Base-by-base conservation (phyloP, 306 rosid species). In the Lathyrus oleraceus region DNA sequence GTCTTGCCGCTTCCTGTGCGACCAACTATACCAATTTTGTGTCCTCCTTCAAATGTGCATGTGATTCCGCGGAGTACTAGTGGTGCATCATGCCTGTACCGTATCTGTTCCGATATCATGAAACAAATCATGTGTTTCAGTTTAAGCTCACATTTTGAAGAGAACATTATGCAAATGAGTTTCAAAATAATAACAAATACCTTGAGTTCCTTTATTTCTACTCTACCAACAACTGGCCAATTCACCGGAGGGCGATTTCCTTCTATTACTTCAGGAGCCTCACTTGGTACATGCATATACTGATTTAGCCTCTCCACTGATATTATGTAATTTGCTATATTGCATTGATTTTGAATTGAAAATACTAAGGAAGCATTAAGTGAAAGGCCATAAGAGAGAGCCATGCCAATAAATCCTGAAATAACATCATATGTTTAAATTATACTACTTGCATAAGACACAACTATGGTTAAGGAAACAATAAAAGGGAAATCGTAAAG, bases 351-450 rank as follows among this genome's bases (percentile, higher is more conserved):
- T 81, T 93, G 96, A 70, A 90, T 87, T 68, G 96, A 82, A 76
- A 61, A 79, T 32, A 90, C 91, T 19, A 90, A 80, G 28, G 89
- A 74, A 10, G 65, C 58, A 63, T 85, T 93, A 21, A 90, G 75
- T 35, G 96, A 86, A 74, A 93, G 96, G 19, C 96, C 98, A 72
- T 93, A 93, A 60, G 98, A 93, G 73, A 93, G 88, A 25, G 98
- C 93, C 97, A 93, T 85, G 76, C 98, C 98, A 66, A 88, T 72
- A 73, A 85, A 87, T 61, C 97, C 61, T 54, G 61, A 23, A 54
- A 54, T 53, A 21, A 6, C 9, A 54, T 23, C 35, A 23, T 20
- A 52, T 54, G 61, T 54, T 54, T 32, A 54, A 54, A 54, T 54
- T 11, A 4, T 54, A 54, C 25, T 21, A 54, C 35, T 12, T 54